A percentile compares a stretch with the other conserved stretches of the same genome.
These are phyloP conservation scores for Furcasterigmium sp. DNA, from an alignment of 2,329 filamentous ascomycete genomes.

Conservation along the genomic window DNA sequence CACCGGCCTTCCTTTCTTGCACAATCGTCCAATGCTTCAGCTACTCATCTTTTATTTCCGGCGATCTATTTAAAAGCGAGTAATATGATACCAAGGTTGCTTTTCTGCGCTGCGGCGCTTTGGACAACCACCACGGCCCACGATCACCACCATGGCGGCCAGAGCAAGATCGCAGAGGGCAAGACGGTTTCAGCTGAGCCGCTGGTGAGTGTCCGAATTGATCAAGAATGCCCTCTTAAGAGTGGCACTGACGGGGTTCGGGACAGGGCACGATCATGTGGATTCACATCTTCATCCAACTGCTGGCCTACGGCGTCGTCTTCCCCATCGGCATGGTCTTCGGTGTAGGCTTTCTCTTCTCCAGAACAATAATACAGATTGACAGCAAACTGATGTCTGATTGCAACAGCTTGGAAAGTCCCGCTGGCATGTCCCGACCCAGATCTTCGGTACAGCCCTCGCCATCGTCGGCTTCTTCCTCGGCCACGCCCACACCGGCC, in stretches of 20 bases:
- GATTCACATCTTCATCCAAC: too few relatives aligned
- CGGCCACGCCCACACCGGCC: conserved; percentile 83
- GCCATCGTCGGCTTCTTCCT: conserved; percentile 84
- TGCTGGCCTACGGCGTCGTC: too few relatives aligned
- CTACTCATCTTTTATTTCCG: too few relatives aligned
- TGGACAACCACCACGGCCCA: conserved; percentile 26
- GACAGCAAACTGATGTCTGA: background rate
- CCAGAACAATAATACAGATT: too few relatives aligned
- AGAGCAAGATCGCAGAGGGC: conserved; percentile 60
- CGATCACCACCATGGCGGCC: conserved; percentile 33
- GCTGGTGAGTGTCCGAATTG: conserved; percentile 47
- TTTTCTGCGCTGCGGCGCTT: too few relatives aligned
- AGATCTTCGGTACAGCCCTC: conserved; percentile 68
- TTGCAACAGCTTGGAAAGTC: conserved; percentile 69
- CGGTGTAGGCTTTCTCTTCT: conserved; percentile 15
- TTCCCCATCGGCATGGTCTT: conserved; percentile 16
- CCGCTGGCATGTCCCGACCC: conserved; percentile 89
- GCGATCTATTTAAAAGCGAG: too few relatives aligned
- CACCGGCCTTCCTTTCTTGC: too few relatives aligned
- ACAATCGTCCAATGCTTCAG: too few relatives aligned
- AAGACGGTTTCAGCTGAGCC: conserved; percentile 66
- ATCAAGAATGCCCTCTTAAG: background rate
- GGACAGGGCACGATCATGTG: background rate
- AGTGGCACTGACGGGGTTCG: background rate
- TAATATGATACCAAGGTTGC: too few relatives aligned